Percentiles rank a stretch among this genome's conserved stretches.
Conservation (phyloP, 2,329 filamentous ascomycete genomes). For the Sclerotinia glacialis region DNA sequence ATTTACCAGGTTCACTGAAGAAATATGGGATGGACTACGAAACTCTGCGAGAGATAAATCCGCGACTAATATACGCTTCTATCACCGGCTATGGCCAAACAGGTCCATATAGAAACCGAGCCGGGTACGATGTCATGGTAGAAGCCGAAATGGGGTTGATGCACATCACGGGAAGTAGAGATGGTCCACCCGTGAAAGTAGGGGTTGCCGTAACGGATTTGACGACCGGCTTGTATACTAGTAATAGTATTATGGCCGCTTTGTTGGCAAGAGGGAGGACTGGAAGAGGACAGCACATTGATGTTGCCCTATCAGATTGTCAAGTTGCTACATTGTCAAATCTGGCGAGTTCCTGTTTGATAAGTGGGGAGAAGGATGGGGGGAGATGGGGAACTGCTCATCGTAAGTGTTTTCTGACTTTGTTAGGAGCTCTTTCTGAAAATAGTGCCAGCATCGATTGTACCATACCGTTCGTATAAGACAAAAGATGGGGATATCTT, state of each 20-base stretch:
- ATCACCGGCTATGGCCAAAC: constrained; percentile 98
- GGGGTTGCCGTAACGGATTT: constrained; percentile 96
- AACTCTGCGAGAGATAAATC: constrained; percentile 77
- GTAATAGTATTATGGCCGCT: constrained; percentile 92
- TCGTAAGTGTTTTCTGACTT: constrained; percentile 52
- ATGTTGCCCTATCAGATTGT: constrained; percentile 87
- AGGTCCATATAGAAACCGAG: constrained; percentile 80
- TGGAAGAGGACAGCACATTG: constrained; percentile 85
- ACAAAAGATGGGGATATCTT: constrained; percentile 70
- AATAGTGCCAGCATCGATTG: constrained; percentile 71
- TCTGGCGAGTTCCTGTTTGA: constrained; percentile 85
- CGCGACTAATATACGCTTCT: constrained; percentile 84
- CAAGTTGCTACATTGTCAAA: constrained; percentile 95
- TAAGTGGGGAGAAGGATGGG: constrained; percentile 81
- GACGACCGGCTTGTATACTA: constrained; percentile 91
- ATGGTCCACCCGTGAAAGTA: constrained; percentile 92
- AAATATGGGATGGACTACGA: constrained; percentile 92
- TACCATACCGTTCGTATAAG: constrained; percentile 85
- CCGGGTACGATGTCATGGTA: constrained; percentile 99
- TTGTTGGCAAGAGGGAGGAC: constrained; percentile 72
- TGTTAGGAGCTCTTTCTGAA: neutral
- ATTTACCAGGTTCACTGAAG: constrained; percentile 81
- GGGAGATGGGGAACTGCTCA: constrained; percentile 97
- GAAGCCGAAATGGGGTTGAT: constrained; percentile 97
- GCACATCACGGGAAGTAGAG: constrained; percentile 91